A percentile compares a stretch with the other conserved stretches of the same genome.
Conservation (phyloP, 768 basidiomycete genomes). For the Naganishia friedmannii region DNA sequence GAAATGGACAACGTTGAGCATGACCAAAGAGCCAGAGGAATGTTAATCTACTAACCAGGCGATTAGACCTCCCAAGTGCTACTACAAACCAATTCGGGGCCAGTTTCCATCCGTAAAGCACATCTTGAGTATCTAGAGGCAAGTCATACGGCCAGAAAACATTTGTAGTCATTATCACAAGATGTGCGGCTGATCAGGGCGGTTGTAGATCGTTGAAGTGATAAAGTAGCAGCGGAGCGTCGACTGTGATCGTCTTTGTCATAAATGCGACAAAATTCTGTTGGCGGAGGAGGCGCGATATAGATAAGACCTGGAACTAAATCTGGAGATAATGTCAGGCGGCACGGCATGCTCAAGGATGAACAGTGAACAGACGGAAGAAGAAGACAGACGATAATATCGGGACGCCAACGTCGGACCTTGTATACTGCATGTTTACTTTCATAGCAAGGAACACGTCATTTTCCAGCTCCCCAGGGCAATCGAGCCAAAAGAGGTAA, state of each 20-base stretch:
- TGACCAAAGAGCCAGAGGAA: background rate
- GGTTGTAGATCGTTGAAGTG: background rate
- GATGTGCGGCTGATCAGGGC: background rate
- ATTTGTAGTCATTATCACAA: background rate
- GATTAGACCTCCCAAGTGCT: background rate
- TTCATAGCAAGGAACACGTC: background rate
- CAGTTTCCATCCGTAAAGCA: slow-evolving; percentile 11
- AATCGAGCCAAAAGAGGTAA: slow-evolving; percentile 1
- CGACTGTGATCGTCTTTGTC: background rate
- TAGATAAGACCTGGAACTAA: too few relatives aligned
- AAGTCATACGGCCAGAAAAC: slow-evolving; percentile 15
- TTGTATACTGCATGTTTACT: too few relatives aligned
- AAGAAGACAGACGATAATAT: too few relatives aligned
- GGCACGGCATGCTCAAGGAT: too few relatives aligned
- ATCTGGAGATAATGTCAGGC: too few relatives aligned
- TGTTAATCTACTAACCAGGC: background rate
- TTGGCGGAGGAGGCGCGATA: background rate
- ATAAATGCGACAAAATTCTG: background rate
- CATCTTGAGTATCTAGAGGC: background rate
- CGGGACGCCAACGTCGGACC: too few relatives aligned
- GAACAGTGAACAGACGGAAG: too few relatives aligned
- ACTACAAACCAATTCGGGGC: slow-evolving; percentile 15
- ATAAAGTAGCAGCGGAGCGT: background rate
- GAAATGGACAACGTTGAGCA: background rate
- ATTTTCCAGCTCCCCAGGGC: background rate